Evolutionary conservation across 2,329 filamentous ascomycete genomes (phyloP), one percentile per base, ranked within the genome.

Genomic region (Colletotrichum gloeosporioides): DNA sequence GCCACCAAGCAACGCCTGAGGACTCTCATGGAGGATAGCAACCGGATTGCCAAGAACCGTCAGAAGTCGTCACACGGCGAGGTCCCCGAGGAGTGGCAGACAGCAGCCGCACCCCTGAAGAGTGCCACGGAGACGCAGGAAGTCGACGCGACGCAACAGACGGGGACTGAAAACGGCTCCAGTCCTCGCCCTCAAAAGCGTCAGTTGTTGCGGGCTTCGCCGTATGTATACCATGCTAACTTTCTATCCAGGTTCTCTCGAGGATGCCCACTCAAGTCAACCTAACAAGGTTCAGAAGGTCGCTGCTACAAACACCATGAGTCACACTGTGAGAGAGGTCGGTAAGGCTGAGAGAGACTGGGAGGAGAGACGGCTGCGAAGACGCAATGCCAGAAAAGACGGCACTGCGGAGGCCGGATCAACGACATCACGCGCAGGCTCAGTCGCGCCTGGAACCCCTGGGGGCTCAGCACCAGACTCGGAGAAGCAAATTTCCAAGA

Each of bases 1-100:
- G 95, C 95, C 22, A 93, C 95, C 12, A 95, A 96, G 82, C 94
- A 98, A 79, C 91, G 95, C 32, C 80, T 98, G 49, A 90, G 95
- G 69, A 91, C 92, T 15, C 85, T 98, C 34, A 82, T 98, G 5
- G 94, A 96, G 81, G 96, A 98, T 80, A 93, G 95, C 13, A 91
- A 93, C 71, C 89, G 90, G 12, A 86, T 98, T 62, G 91, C 95
- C 4, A 89, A 90, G 75, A 94, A 92, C 75, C 92, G 96, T 70
- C 94, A 95, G 82, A 92, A 90, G 76, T 95, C 94, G 25, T 95
- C 96, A 3, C 94, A 98, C 83, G 96, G 96, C 2, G 87, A 93
- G 36, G 88, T 98, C 8, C 95, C 95, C 4, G 88, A 91, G 12
- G 95, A 96, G 71, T 97, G 96, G 92, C 85, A 89, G 25, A 92